These are phyloP conservation scores for Aegilops umbellulata DNA, from an alignment of 176 grass and related monocot species.

Conservation along the genomic window DNA sequence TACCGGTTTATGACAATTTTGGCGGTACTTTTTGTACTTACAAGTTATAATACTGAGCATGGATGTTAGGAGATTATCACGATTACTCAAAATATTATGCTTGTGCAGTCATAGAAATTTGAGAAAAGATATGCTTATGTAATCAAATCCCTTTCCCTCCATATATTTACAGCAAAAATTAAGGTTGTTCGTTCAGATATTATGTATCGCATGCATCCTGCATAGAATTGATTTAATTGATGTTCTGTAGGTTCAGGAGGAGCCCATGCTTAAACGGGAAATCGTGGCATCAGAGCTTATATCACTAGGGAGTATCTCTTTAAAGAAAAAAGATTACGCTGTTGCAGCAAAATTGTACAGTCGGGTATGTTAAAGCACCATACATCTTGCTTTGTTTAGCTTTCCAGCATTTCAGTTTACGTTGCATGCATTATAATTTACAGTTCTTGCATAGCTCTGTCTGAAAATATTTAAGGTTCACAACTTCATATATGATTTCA, in stretches of 20 bases:
- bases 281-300: neutral
- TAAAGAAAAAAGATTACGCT: conserved; percentile 19
- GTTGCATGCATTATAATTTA: neutral
- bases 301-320: conserved; percentile 12
- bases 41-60: neutral
- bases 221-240: neutral
- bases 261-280: neutral
- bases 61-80: neutral
- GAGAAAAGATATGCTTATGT: neutral
- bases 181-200: neutral
- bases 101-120: neutral
- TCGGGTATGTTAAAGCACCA: conserved; percentile 15
- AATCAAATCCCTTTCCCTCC: neutral
- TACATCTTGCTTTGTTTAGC: neutral
- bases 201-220: neutral
- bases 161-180: neutral
- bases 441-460: neutral
- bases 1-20: neutral
- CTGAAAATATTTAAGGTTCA: neutral
- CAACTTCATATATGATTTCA: neutral
- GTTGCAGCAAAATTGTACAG: conserved; percentile 20
- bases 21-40: neutral
- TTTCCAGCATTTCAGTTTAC: neutral
- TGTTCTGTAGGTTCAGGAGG: conserved; percentile 2
- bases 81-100: neutral